Conservation (phyloP, 1,284 basidiomycete genomes). For the Gymnopus androsaceus region DNA sequence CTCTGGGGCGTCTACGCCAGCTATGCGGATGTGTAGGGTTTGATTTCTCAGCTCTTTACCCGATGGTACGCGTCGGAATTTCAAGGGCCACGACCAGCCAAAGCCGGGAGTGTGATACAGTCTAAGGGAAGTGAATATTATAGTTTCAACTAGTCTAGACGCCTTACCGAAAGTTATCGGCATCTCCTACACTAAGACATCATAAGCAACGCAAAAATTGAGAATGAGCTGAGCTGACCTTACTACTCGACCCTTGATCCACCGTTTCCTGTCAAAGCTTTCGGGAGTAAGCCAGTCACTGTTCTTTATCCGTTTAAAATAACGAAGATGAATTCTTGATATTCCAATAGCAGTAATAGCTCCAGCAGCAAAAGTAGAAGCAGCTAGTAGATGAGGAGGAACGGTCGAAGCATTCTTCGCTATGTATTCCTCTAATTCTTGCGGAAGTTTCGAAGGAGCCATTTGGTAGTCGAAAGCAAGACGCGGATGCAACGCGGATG, state of each 20-base stretch:
- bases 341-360: slow-evolving; percentile 40
- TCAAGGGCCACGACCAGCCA: slow-evolving; percentile 73
- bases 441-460: not conserved
- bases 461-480: not conserved
- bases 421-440: slow-evolving; percentile 4
- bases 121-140: slow-evolving; percentile 11
- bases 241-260: slow-evolving; percentile 76
- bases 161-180: slow-evolving; percentile 65
- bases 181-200: slow-evolving; percentile 73
- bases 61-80: slow-evolving; percentile 64
- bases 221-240: slow-evolving; percentile 45
- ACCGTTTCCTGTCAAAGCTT: slow-evolving; percentile 53
- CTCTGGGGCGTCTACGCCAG: slow-evolving; percentile 90
- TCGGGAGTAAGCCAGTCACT: slow-evolving; percentile 66
- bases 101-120: slow-evolving; percentile 83
- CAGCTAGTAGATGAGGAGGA: slow-evolving; percentile 10
- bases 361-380: slow-evolving; percentile 21
- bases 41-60: slow-evolving; percentile 70
- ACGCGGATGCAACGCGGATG: too few relatives aligned
- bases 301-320: slow-evolving; percentile 59
- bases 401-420: not conserved
- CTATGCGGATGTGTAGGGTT: slow-evolving; percentile 83
- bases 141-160: not conserved
- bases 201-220: slow-evolving; percentile 4
- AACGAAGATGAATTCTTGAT: slow-evolving; percentile 50